These are phyloP conservation scores for Cucurbita maxima DNA, from an alignment of 306 rosid genomes.

Conservation along the genomic window DNA sequence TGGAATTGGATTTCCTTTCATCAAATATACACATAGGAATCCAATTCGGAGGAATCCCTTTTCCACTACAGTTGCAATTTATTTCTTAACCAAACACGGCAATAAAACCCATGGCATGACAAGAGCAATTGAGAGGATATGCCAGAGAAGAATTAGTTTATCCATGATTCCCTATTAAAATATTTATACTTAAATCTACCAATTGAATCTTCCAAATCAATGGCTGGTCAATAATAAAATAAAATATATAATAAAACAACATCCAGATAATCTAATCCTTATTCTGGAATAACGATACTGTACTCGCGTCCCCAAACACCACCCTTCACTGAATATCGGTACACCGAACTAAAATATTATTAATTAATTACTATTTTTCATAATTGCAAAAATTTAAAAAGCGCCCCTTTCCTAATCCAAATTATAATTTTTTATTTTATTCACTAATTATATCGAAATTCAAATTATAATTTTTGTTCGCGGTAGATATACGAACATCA, in stretches of 20 bases:
- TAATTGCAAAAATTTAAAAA: not conserved
- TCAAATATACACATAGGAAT: not conserved
- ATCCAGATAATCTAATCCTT: not conserved
- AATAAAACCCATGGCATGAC: not conserved
- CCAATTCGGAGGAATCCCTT: constrained; percentile 3
- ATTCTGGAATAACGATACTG: not conserved
- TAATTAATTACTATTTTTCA: not conserved
- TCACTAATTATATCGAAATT: no score
- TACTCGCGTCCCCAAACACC: not conserved
- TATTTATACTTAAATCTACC: not conserved
- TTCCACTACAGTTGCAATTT: not conserved
- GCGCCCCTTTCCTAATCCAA: no score
- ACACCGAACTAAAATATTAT: not conserved
- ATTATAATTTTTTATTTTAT: no score
- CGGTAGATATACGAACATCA: no score
- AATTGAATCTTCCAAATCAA: constrained; percentile 1
- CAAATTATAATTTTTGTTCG: no score
- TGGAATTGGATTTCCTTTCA: not conserved
- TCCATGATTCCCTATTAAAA: not conserved
- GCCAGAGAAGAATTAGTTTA: not conserved
- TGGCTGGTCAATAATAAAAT: not conserved
- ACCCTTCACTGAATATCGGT: not conserved
- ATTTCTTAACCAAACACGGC: not conserved
- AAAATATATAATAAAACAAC: not conserved
- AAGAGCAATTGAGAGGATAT: not conserved